A percentile compares a stretch with the other conserved stretches of the same genome.
Conservation (phyloP, 2,329 filamentous ascomycete species). For the Ophiostoma piceae region DNA sequence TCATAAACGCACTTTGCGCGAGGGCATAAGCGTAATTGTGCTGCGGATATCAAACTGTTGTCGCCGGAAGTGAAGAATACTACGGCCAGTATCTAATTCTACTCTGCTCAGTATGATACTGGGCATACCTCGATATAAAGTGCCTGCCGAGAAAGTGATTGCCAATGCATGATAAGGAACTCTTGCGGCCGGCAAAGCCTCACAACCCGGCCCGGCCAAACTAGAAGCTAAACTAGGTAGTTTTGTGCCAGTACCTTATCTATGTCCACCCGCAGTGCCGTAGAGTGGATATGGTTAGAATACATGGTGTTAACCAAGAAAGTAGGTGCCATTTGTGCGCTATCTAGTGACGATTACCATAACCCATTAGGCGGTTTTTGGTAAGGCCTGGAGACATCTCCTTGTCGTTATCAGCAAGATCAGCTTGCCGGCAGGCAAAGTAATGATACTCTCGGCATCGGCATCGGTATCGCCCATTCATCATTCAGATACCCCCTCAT, state of each 20-base stretch:
- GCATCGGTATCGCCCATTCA: background rate
- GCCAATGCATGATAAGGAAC: background rate
- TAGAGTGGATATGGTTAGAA: background rate
- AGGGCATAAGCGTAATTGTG: background rate
- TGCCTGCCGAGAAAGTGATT: slow-evolving; percentile 10
- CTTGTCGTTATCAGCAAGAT: background rate
- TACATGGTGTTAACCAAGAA: background rate
- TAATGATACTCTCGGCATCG: background rate
- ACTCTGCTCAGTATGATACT: background rate
- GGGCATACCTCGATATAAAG: slow-evolving; percentile 9
- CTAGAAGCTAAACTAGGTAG: too few relatives aligned
- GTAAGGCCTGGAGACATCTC: background rate
- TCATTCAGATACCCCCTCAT: background rate
- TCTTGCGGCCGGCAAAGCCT: background rate
- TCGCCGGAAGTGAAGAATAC: background rate
- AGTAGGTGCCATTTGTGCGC: background rate
- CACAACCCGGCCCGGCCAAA: background rate
- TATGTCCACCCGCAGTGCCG: background rate
- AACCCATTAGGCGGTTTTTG: background rate
- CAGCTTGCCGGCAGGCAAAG: background rate
- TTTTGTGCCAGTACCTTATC: background rate
- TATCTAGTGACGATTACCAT: background rate
- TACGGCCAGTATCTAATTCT: background rate
- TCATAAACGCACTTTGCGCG: background rate
- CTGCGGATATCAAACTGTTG: background rate